Conservation (phyloP, 2,329 filamentous ascomycete genomes). For the Zalaria sp. region DNA sequence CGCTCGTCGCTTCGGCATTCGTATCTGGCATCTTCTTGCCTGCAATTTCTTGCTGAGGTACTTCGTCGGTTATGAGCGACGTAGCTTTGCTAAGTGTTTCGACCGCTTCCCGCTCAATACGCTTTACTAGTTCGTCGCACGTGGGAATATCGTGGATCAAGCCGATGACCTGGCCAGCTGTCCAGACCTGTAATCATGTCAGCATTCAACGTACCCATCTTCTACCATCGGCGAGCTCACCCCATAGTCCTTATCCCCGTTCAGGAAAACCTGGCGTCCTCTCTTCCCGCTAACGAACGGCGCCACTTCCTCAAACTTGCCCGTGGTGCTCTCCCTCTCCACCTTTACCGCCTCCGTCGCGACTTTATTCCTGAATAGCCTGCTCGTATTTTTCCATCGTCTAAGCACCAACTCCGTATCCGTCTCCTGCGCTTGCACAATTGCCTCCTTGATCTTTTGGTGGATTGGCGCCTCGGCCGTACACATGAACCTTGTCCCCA, state of each 20-base stretch:
- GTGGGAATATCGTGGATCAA: constrained; percentile 38
- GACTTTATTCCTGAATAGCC: constrained; percentile 85
- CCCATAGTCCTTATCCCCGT: constrained; percentile 79
- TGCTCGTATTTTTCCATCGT: constrained; percentile 83
- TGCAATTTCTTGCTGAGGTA: constrained; percentile 16
- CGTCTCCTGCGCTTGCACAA: constrained; percentile 76
- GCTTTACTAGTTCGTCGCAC: constrained; percentile 28
- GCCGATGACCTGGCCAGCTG: constrained; percentile 81
- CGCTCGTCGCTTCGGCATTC: constrained; percentile 10
- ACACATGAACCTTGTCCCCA: constrained; percentile 97
- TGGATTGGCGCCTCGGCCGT: constrained; percentile 90
- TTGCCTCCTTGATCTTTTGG: constrained; percentile 82
- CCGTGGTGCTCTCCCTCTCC: constrained; percentile 67
- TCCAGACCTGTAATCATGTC: constrained; percentile 61
- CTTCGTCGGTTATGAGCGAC: constrained; percentile 23
- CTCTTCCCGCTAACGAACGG: constrained; percentile 81
- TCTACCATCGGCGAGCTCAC: constrained; percentile 40
- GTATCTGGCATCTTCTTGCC: constrained; percentile 14
- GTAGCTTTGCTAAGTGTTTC: constrained; percentile 25
- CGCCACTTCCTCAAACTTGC: constrained; percentile 80
- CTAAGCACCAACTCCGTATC: constrained; percentile 81
- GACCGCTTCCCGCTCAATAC: constrained; percentile 32
- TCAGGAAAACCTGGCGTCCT: constrained; percentile 80
- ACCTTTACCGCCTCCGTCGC: constrained; percentile 66
- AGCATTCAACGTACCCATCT: neutral